These are phyloP conservation scores for Arachnomyces sp. DNA, from an alignment of 2,329 filamentous ascomycete species.

Conservation along the genomic window DNA sequence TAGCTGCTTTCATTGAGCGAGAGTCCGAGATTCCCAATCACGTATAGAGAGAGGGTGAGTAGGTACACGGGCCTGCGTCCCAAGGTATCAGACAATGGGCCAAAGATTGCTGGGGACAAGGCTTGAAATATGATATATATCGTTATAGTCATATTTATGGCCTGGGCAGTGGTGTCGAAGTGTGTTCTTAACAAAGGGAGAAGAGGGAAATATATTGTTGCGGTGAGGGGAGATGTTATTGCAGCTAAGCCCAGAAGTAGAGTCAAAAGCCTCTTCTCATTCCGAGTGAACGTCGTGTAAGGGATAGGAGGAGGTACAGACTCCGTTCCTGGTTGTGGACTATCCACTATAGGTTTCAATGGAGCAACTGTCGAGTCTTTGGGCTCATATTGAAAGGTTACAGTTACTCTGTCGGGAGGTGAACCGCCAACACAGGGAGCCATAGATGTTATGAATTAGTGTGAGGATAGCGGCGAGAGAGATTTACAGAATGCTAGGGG, in stretches of 20 bases:
- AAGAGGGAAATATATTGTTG: conserved; percentile 12
- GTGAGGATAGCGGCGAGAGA: no score
- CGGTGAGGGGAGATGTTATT: conserved; percentile 8
- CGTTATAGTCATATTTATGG: conserved; percentile 12
- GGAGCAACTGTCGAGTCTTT: no score
- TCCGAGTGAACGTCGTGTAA: background rate
- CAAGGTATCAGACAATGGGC: conserved; percentile 10
- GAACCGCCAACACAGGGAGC: no score
- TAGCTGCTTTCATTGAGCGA: conserved; percentile 12
- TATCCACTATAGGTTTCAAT: no score
- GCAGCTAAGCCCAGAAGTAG: background rate
- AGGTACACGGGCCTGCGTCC: conserved; percentile 14
- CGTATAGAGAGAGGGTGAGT: conserved; percentile 13
- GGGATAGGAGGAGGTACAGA: no score
- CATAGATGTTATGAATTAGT: no score
- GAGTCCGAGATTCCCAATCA: conserved; percentile 12
- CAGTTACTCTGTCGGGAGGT: no score
- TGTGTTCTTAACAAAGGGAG: conserved; percentile 8
- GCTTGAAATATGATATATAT: conserved; percentile 14
- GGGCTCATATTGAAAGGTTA: no score
- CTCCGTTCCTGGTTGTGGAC: no score
- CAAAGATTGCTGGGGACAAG: conserved; percentile 12
- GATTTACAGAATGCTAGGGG: no score
- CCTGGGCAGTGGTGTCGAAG: conserved; percentile 6
- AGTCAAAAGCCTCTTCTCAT: background rate